These are phyloP conservation scores for Spencermartinsiella europaea DNA, from an alignment of 805 yeast species.

Conservation along the genomic window DNA sequence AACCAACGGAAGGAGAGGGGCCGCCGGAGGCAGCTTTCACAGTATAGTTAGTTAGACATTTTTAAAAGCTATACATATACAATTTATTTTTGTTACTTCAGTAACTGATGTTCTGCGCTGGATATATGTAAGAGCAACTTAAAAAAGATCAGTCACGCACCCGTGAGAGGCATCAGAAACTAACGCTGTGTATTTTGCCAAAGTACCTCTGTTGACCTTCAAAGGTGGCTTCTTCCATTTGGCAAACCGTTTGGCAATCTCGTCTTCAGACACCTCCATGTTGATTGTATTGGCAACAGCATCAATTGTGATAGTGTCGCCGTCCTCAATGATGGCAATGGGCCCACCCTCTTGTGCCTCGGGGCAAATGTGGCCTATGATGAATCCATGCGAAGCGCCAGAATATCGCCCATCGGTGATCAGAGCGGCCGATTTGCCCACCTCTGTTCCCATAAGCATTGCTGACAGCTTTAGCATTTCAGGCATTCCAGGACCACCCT, in stretches of 20 bases:
- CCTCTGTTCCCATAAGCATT: slow-evolving; percentile 94
- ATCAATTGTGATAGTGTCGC: slow-evolving; percentile 84
- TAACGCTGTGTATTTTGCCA: slow-evolving; percentile 73
- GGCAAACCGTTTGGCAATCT: slow-evolving; percentile 63
- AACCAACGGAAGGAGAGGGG: too few relatives aligned
- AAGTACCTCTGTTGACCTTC: slow-evolving; percentile 82
- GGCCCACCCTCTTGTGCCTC: slow-evolving; percentile 98
- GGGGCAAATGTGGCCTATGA: slow-evolving; percentile 95
- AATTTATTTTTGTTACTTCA: too few relatives aligned
- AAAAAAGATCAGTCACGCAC: slow-evolving; percentile 54
- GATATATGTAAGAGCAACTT: neutral
- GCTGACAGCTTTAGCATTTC: slow-evolving; percentile 97
- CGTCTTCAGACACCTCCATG: slow-evolving; percentile 63
- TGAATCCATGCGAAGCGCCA: slow-evolving; percentile 97
- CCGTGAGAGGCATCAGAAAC: slow-evolving; percentile 90
- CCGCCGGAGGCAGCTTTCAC: too few relatives aligned
- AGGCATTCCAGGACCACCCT: slow-evolving; percentile 99
- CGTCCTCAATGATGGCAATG: slow-evolving; percentile 84
- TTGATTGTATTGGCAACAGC: slow-evolving; percentile 85
- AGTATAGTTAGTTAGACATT: too few relatives aligned
- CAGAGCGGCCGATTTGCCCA: slow-evolving; percentile 81
- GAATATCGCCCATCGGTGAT: slow-evolving; percentile 96
- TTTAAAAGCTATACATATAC: too few relatives aligned
- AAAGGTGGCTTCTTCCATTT: slow-evolving; percentile 77
- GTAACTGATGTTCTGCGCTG: too few relatives aligned